Evolutionary conservation across 345 rosid species (phyloP), one percentile per base, ranked within the genome.

Genomic region (Boechera divaricarpa): DNA sequence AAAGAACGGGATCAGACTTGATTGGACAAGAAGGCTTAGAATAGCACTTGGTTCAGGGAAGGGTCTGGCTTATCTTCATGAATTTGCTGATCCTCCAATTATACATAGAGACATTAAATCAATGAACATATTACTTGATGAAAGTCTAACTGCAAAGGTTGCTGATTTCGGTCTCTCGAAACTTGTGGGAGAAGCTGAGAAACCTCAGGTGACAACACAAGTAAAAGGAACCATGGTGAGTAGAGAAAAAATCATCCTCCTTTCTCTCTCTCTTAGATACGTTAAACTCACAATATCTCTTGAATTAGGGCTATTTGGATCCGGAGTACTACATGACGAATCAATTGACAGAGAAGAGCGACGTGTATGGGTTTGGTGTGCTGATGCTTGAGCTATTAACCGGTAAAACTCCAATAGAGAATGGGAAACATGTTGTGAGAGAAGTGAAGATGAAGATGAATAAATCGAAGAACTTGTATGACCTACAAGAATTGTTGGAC

Each of bases 91-190:
- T 21, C 24, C 24, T 21, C 96, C 96, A 6, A 92, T 92, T 39
- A 92, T 90, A 66, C 97, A 92, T 26, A 82, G 92, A 77, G 97
- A 92, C 82, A 60, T 92, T 36, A 92, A 92, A 78, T 82, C 97
- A 33, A 81, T 75, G 35, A 92, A 92, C 81, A 87, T 92, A 67
- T 67, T 92, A 67, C 73, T 92, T 15, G 92, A 92, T 44, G 91
- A 88, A 33, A 6, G 32, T 26, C 16, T 55, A 55, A 55, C 60
- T 1, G 60, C 60, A 55, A 55, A 29, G 8, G 60, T 55, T 11
- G 36, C 60, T 12, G 36, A 55, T 55, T 55, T 55, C 5, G 60
- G 60, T 7, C 36, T 55, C 2, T 28, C 36, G 1, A 11, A 55
- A 28, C 60, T 55, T 28, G 36, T 55, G 35, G 60, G 11, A 55